These are phyloP conservation scores for Cytospora leucostoma DNA, from an alignment of 2,329 filamentous ascomycete genomes.

Conservation along the genomic window DNA sequence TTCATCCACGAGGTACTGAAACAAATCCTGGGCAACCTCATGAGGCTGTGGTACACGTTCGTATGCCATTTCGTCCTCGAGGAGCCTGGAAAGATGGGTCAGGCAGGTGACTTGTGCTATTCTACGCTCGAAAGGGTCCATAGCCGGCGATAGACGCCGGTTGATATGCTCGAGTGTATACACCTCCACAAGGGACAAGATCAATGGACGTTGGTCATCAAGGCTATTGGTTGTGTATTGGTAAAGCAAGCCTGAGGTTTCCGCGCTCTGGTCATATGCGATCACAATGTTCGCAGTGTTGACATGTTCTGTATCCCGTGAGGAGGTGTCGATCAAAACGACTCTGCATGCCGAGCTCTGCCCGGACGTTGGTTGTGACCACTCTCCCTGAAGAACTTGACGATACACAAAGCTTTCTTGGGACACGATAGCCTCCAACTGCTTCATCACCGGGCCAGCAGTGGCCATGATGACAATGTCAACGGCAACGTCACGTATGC, in stretches of 20 bases:
- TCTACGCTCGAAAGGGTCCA: constrained; percentile 49
- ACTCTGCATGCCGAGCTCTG: constrained; percentile 23
- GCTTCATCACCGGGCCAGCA: constrained; percentile 50
- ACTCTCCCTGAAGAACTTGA: constrained; percentile 32
- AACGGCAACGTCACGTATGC: constrained; percentile 44
- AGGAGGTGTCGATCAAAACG: constrained; percentile 20
- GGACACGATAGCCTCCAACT: constrained; percentile 53
- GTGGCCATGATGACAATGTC: constrained; percentile 57
- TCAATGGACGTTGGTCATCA: constrained; percentile 39
- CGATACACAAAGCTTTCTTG: constrained; percentile 39
- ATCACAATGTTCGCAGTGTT: constrained; percentile 46
- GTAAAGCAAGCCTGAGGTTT: constrained; percentile 39
- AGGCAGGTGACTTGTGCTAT: constrained; percentile 37
- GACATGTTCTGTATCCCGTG: constrained; percentile 1
- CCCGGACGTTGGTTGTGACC: constrained; percentile 24
- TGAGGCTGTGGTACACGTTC: constrained; percentile 42
- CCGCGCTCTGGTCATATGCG: constrained; percentile 55
- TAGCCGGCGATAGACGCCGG: constrained; percentile 43
- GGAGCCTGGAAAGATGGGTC: constrained; percentile 39
- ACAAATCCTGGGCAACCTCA: constrained; percentile 47
- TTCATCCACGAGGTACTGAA: constrained; percentile 33
- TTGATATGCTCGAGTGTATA: constrained; percentile 60
- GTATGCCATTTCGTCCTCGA: constrained; percentile 32
- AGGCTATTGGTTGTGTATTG: constrained; percentile 28
- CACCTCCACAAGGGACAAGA: constrained; percentile 51